Percentiles rank a stretch among this genome's conserved stretches.
These are phyloP conservation scores for Lasiosphaeria miniovina DNA, from an alignment of 495 filamentous ascomycete genomes.

Conservation along the genomic window DNA sequence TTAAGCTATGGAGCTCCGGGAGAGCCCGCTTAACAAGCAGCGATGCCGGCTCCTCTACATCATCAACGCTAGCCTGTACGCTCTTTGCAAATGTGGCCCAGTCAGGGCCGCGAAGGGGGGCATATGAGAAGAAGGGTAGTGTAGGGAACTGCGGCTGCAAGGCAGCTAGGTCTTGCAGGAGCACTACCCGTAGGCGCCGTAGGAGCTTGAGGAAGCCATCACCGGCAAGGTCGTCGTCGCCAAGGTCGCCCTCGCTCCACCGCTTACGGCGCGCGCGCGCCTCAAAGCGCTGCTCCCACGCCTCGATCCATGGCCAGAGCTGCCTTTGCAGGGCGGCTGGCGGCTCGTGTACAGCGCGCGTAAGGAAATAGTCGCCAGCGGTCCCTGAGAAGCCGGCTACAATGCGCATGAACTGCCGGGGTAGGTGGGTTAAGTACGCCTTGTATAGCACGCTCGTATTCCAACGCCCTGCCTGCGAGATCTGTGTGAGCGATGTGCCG, in stretches of 20 bases:
- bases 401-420: conserved; percentile 7
- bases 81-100: conserved; percentile 6
- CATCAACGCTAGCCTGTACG: conserved; percentile 4
- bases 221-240: conserved; percentile 5
- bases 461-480: conserved; percentile 7
- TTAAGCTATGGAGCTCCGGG: conserved; percentile 6
- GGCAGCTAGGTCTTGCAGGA: conserved; percentile 8
- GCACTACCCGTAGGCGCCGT: conserved; percentile 4
- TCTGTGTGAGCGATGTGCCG: conserved; percentile 6
- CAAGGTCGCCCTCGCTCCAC: conserved; percentile 6
- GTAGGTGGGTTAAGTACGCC: conserved; percentile 8
- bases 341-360: conserved; percentile 6
- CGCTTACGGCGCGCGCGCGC: conserved; percentile 6
- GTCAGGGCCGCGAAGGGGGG: conserved; percentile 5
- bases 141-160: conserved; percentile 4
- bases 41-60: conserved; percentile 6
- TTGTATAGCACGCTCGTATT: conserved; percentile 7
- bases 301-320: conserved; percentile 6
- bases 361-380: conserved; percentile 5
- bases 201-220: conserved; percentile 7
- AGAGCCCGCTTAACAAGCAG: conserved; percentile 5
- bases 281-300: conserved; percentile 8
- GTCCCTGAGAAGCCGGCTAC: conserved; percentile 5
- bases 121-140: conserved; percentile 8
- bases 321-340: too few species aligned